Base-by-base conservation (phyloP, 2,329 filamentous ascomycete genomes). In the Epichloe elymi region DNA sequence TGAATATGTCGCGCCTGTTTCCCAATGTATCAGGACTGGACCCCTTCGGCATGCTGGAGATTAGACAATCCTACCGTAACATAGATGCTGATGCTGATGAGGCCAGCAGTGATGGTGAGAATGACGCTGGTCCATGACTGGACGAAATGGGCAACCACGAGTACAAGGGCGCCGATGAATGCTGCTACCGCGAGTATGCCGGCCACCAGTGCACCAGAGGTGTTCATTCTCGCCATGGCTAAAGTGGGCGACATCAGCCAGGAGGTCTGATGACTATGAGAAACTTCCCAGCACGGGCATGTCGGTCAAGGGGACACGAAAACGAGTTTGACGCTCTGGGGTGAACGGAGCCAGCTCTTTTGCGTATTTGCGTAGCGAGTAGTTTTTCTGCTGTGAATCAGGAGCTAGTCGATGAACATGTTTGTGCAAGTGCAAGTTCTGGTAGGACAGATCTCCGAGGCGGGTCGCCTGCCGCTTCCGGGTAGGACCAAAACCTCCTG, bases 1-100 rank as follows among this genome's bases (percentile, higher is more conserved):
- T 66, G 61, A 2, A 62, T 53, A 47, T 67, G 65, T 1, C 65
- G 60, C 12, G 59, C 55, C 66, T 65, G 43, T 8, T 39, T 42
- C 4, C 20, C 11, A 8, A 42, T 5, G 2, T 23, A 12, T 51
- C 36, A 52, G 30, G 14, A 15, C 33, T 5, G 38, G 15, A 12
- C 1, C 12, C 11, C 0, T 15, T 40, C 14, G 2, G 14, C 17
- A 3, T 46, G 20, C 20, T 12, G n/a, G 39, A 35, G 15, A 10
- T 5, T 19, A 19, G 37, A 7, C 20, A 17, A 23, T 19, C 20
- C 60, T 57, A 67, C 68, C 33, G 63, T 62, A 30, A 62, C 41
- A 46, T 65, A 66, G 46, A 67, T 58, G 49, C 55, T 14, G 2
- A 62, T 47, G 19, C 49, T 49, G n/a, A 62, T 52, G 41, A 58